Evolutionary conservation across 2,329 filamentous ascomycete genomes (phyloP).

Genomic region (Claviceps africana): DNA sequence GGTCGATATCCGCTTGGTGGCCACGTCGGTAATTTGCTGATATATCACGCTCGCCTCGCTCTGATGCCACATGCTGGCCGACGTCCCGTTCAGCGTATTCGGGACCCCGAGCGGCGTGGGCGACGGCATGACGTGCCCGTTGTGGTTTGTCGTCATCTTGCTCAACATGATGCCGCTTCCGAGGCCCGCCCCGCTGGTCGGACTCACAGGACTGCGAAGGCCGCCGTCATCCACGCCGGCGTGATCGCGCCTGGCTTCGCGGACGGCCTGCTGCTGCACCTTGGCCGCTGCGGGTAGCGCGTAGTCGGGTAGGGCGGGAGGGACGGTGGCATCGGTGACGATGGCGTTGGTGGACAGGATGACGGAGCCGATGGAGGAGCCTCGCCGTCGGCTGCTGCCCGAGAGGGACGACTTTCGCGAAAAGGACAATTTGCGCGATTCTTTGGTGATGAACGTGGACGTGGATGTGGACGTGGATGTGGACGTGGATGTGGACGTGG

Average conservation of each 20-base stretch:
- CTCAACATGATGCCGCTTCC: constrained; percentile 3
- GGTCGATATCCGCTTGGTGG: constrained; percentile 85
- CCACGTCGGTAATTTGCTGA: constrained; percentile 65
- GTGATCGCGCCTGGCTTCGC: constrained; percentile 9
- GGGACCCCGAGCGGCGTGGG: constrained; percentile 7
- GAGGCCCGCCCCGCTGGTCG: constrained; percentile 7
- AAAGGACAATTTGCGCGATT: constrained; percentile 36
- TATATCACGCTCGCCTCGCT: constrained; percentile 36
- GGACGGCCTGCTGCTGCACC: constrained; percentile 12
- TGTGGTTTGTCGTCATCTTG: constrained; percentile 4
- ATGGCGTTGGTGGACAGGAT: constrained; percentile 24
- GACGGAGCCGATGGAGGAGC: constrained; percentile 19
- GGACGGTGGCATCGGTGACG: constrained; percentile 31
- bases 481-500: background rate
- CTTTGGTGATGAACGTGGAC: constrained; percentile 19
- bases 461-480: background rate
- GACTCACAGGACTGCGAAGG: constrained; percentile 9
- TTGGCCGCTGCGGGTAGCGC: constrained; percentile 36
- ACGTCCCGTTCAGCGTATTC: background rate
- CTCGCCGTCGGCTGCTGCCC: constrained; percentile 28
- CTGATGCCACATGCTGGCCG: constrained; percentile 20
- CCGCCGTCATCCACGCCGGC: constrained; percentile 3
- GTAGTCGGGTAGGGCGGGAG: constrained; percentile 41
- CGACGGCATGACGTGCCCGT: constrained; percentile 10
- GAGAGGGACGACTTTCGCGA: constrained; percentile 40